A percentile compares a stretch with the other conserved stretches of the same genome.
These are phyloP conservation scores for Stygiomarasmius scandens DNA, from an alignment of 1,284 basidiomycete genomes.

Conservation along the genomic window DNA sequence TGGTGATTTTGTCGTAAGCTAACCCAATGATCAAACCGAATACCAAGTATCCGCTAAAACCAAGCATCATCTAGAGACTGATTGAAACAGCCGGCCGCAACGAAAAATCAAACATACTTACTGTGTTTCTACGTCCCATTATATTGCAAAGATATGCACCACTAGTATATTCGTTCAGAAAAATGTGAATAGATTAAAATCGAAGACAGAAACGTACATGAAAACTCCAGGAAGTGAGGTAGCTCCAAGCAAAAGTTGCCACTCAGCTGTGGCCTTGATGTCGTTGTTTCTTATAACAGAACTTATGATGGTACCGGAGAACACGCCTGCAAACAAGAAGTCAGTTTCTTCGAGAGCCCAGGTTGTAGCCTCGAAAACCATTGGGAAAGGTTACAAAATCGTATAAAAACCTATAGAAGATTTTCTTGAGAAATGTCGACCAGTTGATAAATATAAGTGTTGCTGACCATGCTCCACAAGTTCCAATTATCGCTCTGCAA, in stretches of 20 bases:
- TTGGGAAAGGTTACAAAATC: no score
- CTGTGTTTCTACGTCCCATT: conserved; percentile 65
- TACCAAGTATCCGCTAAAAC: conserved; percentile 74
- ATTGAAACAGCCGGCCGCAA: not conserved
- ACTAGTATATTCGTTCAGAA: conserved; percentile 5
- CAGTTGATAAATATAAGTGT: not conserved
- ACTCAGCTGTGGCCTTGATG: conserved; percentile 66
- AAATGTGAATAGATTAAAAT: conserved; percentile 1
- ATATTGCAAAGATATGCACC: conserved; percentile 68
- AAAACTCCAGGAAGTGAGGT: conserved; percentile 71
- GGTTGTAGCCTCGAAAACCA: no score
- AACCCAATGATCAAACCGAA: conserved; percentile 75
- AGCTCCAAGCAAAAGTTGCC: conserved; percentile 68
- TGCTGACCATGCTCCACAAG: conserved; percentile 68
- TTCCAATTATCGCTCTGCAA: conserved; percentile 71
- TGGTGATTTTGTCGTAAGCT: conserved; percentile 67
- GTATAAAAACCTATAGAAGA: conserved; percentile 64
- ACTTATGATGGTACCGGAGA: conserved; percentile 66
- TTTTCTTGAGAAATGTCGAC: conserved; percentile 11
- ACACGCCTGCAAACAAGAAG: no score
- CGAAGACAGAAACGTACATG: conserved; percentile 24
- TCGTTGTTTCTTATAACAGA: conserved; percentile 56
- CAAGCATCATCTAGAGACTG: conserved; percentile 62
- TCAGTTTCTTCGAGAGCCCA: no score
- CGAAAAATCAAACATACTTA: conserved; percentile 31